Evolutionary conservation across 139 green algal genomes (phyloP).

Genomic region (Picochlorum sp.): DNA sequence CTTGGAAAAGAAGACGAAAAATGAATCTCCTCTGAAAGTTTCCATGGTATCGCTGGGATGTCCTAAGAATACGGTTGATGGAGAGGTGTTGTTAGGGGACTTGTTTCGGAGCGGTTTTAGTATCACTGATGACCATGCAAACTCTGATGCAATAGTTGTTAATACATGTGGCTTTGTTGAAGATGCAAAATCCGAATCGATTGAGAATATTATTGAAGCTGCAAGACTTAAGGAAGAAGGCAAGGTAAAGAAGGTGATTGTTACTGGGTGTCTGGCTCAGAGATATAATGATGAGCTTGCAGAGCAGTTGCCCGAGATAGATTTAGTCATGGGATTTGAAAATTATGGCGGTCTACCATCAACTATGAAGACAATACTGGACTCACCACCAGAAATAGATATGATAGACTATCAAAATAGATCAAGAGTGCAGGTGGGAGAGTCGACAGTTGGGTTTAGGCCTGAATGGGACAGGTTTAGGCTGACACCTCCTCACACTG

Average conservation of each 20-base stretch:
- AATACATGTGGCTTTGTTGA: conserved; percentile 90
- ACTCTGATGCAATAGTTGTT: conserved; percentile 69
- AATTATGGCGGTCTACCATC: conserved; percentile 48
- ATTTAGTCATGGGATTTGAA: conserved; percentile 74
- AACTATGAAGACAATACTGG: conserved; percentile 29
- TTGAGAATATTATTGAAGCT: conserved; percentile 77
- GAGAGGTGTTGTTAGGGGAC: conserved; percentile 84
- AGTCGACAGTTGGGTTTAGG: conserved; percentile 69
- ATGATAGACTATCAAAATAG: conserved; percentile 17
- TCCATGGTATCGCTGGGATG: conserved; percentile 62
- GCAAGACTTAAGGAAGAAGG: conserved; percentile 52
- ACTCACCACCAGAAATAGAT: conserved; percentile 16
- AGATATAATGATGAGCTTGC: conserved; percentile 62
- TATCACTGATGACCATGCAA: conserved; percentile 46
- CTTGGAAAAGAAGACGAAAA: background rate
- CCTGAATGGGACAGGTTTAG: conserved; percentile 58
- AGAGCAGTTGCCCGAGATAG: conserved; percentile 67
- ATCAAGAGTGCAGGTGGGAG: conserved; percentile 41
- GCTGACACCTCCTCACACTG: conserved; percentile 67
- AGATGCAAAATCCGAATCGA: conserved; percentile 73
- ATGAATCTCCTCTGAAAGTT: conserved; percentile 19
- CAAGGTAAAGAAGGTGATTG: conserved; percentile 49
- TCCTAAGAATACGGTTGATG: conserved; percentile 83
- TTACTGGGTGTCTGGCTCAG: conserved; percentile 86
- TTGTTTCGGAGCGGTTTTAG: conserved; percentile 55